Percentiles rank a stretch among this genome's conserved stretches.
phyloP scores from a whole-genome alignment of 1,139 yeast genomes.

The Taiozyma onychis region DNA sequence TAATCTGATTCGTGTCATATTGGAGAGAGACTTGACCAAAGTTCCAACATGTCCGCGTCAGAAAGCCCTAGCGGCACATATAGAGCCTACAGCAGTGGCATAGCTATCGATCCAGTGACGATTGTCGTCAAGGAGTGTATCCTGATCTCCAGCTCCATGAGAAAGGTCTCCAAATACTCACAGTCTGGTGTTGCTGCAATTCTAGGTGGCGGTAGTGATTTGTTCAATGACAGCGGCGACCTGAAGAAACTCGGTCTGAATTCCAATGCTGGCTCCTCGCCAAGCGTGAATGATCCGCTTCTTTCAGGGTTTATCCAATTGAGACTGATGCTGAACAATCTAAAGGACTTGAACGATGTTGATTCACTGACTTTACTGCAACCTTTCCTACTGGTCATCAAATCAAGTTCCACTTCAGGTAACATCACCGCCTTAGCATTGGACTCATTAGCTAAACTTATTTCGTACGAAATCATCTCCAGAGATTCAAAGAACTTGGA shows the following conservation, averaged over 20 bases:
- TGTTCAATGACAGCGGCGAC: conserved; percentile 35
- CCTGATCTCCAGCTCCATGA: conserved; percentile 82
- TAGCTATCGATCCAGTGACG: conserved; percentile 68
- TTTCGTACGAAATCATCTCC: conserved; percentile 53
- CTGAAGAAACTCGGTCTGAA: conserved; percentile 26
- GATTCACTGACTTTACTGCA: conserved; percentile 74
- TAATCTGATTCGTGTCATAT: neutral
- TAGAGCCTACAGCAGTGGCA: neutral
- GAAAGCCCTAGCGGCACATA: neutral
- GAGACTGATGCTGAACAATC: conserved; percentile 60
- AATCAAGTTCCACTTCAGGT: conserved; percentile 83
- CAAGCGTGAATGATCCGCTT: conserved; percentile 50
- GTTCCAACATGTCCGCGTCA: neutral
- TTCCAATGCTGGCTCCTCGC: conserved; percentile 17
- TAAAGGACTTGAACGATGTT: conserved; percentile 46
- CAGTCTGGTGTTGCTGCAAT: conserved; percentile 89
- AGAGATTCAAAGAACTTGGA: conserved; percentile 44
- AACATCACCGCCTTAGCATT: conserved; percentile 79
- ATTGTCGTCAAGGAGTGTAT: conserved; percentile 87
- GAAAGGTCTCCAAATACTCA: conserved; percentile 73
- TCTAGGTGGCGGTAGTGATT: conserved; percentile 48
- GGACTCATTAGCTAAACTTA: conserved; percentile 65
- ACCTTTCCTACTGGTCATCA: conserved; percentile 83
- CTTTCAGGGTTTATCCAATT: conserved; percentile 78
- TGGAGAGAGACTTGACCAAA: neutral